Evolutionary conservation across 2,329 filamentous ascomycete genomes (phyloP), one percentile per base, ranked within the genome.

Genomic region (Scedosporium aurantiacum): DNA sequence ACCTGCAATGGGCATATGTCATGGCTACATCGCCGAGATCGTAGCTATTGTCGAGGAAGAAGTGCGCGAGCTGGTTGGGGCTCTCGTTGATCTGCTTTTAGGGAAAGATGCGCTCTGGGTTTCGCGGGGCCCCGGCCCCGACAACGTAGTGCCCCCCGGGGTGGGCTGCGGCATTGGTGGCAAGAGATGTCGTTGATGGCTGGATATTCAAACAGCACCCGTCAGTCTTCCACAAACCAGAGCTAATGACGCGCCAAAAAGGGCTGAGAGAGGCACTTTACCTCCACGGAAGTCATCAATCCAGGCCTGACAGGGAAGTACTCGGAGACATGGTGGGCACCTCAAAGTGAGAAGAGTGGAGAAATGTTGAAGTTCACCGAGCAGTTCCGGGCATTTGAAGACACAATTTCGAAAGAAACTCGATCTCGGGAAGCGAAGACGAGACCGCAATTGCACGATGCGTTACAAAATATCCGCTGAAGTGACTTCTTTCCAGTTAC

Each of bases 1-100:
- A 61, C 62, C 85, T 85, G 62, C 92, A 85, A 74, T 96, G 83
- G 61, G 90, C 90, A 70, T 86, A 97, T 65, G 94, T 89, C 90
- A 96, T 96, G 68, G 96, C 91, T 2, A 96, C 91, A 70, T 97
- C 91, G 7, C 91, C 91, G 66, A 85, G 79, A 63, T 85, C 79
- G 65, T 91, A 79, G 62, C 92, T 91, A 68, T 85, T 80, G 58
- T 87, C 79, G 60, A 88, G 82, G 21, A 97, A 80, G 70, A 96
- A 83, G 74, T 96, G 86, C 23, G 91, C 89, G 5, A 97, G 73
- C 18, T 84, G 79, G 71, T 95, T 95, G 32, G 90, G 88, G 0
- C 88, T 87, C 75, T 96, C 88, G 70, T 91, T 82, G 70, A 97
- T 96, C 69, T 96, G 90, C 65, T 79, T 79, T 73, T 97, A 97